These are phyloP conservation scores for Leccinum arenicola DNA, from an alignment of 768 basidiomycete genomes.

Conservation along the genomic window DNA sequence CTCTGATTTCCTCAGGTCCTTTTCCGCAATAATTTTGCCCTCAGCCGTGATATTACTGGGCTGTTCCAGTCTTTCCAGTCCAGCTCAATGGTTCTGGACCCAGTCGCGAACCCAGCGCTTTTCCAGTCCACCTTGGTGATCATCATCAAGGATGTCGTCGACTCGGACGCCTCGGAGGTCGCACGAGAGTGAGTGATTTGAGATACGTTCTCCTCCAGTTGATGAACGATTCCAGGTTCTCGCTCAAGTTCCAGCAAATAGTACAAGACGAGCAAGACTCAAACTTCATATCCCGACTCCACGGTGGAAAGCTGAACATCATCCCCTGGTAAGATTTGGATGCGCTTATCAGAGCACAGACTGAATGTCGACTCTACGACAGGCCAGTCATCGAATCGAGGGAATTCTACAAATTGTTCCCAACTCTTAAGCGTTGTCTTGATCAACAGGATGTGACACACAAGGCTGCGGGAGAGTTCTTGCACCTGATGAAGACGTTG, in stretches of 20 bases:
- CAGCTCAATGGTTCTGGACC: conserved; percentile 54
- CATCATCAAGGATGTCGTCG: conserved; percentile 69
- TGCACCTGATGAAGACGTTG: conserved; percentile 54
- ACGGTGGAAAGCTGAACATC: conserved; percentile 51
- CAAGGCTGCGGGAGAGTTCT: conserved; percentile 48
- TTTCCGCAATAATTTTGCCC: conserved; percentile 64
- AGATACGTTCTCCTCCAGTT: not conserved
- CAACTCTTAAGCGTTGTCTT: conserved; percentile 42
- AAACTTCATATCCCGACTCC: conserved; percentile 61
- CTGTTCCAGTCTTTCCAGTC: conserved; percentile 62
- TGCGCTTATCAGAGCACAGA: not conserved
- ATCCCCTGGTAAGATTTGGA: conserved; percentile 46
- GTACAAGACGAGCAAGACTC: conserved; percentile 56
- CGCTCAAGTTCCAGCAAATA: conserved; percentile 56
- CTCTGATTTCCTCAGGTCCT: conserved; percentile 41
- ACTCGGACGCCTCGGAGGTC: conserved; percentile 58
- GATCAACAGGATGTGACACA: conserved; percentile 50
- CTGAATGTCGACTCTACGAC: not conserved
- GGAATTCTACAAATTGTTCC: conserved; percentile 55
- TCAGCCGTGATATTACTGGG: conserved; percentile 59
- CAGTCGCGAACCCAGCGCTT: conserved; percentile 52
- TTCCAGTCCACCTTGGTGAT: conserved; percentile 60
- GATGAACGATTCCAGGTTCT: conserved; percentile 39
- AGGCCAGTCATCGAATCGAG: conserved; percentile 59
- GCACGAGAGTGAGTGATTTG: conserved; percentile 46